Evolutionary conservation across 2,329 filamentous ascomycete genomes (phyloP).

Genomic region (Talaromyces sp.): DNA sequence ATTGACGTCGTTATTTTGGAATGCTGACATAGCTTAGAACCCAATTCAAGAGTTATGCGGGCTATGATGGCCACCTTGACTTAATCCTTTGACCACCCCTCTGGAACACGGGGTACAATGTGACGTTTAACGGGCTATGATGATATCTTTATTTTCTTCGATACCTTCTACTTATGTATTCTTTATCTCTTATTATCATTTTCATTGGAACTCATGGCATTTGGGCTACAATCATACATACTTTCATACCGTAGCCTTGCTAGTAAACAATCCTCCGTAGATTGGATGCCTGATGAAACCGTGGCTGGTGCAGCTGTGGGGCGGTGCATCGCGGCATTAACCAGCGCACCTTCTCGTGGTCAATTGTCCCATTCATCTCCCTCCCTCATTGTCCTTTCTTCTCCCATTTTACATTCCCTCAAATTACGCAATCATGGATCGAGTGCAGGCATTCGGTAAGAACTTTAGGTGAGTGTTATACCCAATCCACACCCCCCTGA

Average conservation of each 20-base stretch:
- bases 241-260: too few relatives aligned
- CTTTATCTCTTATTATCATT: constrained; percentile 2
- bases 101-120: not conserved
- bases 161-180: constrained; percentile 8
- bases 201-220: not conserved
- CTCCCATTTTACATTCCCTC: constrained; percentile 4
- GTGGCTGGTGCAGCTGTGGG: constrained; percentile 31
- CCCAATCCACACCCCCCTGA: constrained; percentile 5
- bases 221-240: too few relatives aligned
- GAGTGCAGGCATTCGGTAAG: constrained; percentile 70
- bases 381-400: constrained; percentile 2
- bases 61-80: constrained; percentile 74
- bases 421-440: constrained; percentile 59
- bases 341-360: constrained; percentile 19
- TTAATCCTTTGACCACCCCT: not conserved
- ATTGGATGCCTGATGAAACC: constrained; percentile 17
- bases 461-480: constrained; percentile 61
- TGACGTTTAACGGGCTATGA: constrained; percentile 7
- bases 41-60: constrained; percentile 64
- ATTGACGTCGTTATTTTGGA: not conserved
- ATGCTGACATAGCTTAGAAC: constrained; percentile 51
- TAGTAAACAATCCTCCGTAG: too few relatives aligned
- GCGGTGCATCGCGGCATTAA: constrained; percentile 26
- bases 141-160: constrained; percentile 7
- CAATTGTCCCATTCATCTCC: constrained; percentile 14